Conservation (phyloP, 1,139 yeast genomes). For the Chernovozyma aurita region DNA sequence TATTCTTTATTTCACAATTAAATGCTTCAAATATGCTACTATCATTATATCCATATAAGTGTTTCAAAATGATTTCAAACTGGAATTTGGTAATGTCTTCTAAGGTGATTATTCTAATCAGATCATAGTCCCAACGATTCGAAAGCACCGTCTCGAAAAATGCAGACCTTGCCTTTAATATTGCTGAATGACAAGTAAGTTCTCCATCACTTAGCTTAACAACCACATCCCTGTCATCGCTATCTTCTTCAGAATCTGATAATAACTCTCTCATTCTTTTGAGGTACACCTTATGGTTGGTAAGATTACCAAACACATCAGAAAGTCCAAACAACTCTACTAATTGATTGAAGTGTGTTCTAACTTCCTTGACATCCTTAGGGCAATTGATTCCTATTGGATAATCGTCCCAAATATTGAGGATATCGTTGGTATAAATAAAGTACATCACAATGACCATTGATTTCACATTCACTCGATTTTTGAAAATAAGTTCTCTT, state of each 20-base stretch:
- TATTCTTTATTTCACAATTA: conserved; percentile 14
- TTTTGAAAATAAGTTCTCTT: conserved; percentile 13
- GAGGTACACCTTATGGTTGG: conserved; percentile 9
- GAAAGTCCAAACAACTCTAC: conserved; percentile 15
- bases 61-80: conserved; percentile 50
- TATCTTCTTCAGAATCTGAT: conserved; percentile 9
- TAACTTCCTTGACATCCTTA: conserved; percentile 16
- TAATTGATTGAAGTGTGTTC: conserved; percentile 17
- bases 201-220: conserved; percentile 39
- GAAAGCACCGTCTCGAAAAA: conserved; percentile 62
- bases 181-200: conserved; percentile 41
- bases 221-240: conserved; percentile 21
- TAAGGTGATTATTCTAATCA: conserved; percentile 32
- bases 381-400: conserved; percentile 17
- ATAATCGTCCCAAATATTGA: conserved; percentile 24
- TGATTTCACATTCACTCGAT: conserved; percentile 21
- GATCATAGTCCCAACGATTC: conserved; percentile 43
- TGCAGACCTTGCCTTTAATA: conserved; percentile 54
- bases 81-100: conserved; percentile 36
- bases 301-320: conserved; percentile 13
- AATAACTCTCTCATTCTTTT: conserved; percentile 11
- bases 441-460: conserved; percentile 30
- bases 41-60: conserved; percentile 54
- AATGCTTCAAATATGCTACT: conserved; percentile 40
- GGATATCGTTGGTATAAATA: conserved; percentile 27